Percentiles rank a stretch among this genome's conserved stretches.
Evolutionary conservation across 192 early-diverging fungal genomes (phyloP).

Genomic region (Backusella liffmaniae): DNA sequence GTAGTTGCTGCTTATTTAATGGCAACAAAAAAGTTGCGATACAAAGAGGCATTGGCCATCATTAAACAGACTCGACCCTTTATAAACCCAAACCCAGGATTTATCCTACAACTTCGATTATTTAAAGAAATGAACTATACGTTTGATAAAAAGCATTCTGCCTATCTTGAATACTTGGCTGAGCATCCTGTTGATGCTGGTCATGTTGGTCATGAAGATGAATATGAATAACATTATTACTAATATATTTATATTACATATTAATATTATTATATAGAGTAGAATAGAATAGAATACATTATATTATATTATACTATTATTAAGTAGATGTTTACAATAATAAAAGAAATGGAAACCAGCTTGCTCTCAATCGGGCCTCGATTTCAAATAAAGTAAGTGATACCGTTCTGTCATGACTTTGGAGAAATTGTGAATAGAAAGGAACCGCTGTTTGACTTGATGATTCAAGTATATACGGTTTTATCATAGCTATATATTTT

Average conservation of each 20-base stretch:
- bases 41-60: constrained; percentile 29
- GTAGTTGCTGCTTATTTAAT: constrained; percentile 63
- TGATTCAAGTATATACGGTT: too few relatives aligned
- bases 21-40: constrained; percentile 15
- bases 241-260: background rate
- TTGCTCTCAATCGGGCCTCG: too few relatives aligned
- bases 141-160: constrained; percentile 22
- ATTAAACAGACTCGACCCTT: constrained; percentile 32
- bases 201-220: constrained; percentile 21
- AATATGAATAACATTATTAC: constrained; percentile 13
- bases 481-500: too few relatives aligned
- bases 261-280: background rate
- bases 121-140: constrained; percentile 32
- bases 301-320: too few relatives aligned
- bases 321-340: too few relatives aligned
- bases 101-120: constrained; percentile 31
- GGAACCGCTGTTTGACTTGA: too few relatives aligned
- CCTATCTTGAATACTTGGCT: constrained; percentile 18
- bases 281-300: too few relatives aligned
- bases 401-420: too few relatives aligned
- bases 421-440: too few relatives aligned
- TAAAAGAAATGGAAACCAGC: too few relatives aligned
- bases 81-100: constrained; percentile 33
- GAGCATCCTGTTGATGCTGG: constrained; percentile 20
- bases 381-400: too few relatives aligned